Conservation (phyloP, 1,139 yeast genomes). For the Sugiyamaella grinbergsii region DNA sequence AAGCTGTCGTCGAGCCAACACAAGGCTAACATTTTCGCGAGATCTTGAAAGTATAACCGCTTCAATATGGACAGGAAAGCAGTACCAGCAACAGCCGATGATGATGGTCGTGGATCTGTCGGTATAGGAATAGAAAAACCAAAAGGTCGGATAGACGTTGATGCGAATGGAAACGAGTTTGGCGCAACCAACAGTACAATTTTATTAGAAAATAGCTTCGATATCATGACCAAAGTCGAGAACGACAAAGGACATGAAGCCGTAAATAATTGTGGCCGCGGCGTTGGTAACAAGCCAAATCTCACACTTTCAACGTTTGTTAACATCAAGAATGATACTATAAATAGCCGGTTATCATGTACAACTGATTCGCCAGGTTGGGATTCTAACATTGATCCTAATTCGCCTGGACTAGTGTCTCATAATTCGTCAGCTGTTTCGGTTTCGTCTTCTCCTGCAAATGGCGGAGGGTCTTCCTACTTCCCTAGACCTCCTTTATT, state of each 20-base stretch:
- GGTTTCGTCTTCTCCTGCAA: not conserved
- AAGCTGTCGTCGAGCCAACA: not conserved
- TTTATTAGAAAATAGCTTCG: not conserved
- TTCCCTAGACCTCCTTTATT: slow-evolving; percentile 12
- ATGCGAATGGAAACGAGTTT: not conserved
- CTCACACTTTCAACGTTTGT: not conserved
- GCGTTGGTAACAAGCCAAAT: not conserved
- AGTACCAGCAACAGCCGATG: not conserved
- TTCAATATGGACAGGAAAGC: not conserved
- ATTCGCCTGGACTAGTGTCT: slow-evolving; percentile 10
- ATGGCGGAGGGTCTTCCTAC: slow-evolving; percentile 2
- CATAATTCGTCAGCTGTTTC: slow-evolving; percentile 6
- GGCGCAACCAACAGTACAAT: not conserved
- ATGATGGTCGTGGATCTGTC: not conserved
- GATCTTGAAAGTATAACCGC: too few relatives aligned
- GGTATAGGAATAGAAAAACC: not conserved
- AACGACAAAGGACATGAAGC: too few relatives aligned
- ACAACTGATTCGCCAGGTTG: not conserved
- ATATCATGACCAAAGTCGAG: too few relatives aligned
- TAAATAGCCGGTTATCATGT: not conserved
- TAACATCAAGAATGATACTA: not conserved
- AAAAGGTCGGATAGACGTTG: not conserved
- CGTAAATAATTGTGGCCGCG: too few relatives aligned
- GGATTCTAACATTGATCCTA: not conserved
- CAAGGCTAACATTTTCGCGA: too few relatives aligned